These are phyloP conservation scores for Sinapis alba DNA, from an alignment of 441 rosid species.

Conservation along the genomic window DNA sequence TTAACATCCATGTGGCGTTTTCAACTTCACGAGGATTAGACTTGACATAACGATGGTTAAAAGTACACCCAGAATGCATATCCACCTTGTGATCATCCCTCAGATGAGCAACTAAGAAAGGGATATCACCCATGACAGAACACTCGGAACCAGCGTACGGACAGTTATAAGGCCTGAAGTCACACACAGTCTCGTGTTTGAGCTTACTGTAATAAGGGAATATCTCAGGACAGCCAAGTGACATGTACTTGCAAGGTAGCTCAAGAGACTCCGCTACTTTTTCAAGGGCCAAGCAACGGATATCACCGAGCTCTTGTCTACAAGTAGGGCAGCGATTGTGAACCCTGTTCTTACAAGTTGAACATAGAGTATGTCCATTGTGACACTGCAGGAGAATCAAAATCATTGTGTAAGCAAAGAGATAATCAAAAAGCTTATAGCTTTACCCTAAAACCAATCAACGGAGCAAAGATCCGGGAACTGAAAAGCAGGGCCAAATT, in stretches of 20 bases:
- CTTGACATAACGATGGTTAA: slow-evolving; percentile 95
- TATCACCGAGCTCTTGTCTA: slow-evolving; percentile 97
- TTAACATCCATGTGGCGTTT: slow-evolving; percentile 99
- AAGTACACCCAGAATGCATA: slow-evolving; percentile 97
- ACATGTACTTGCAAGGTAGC: slow-evolving; percentile 80
- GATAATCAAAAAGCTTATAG: neutral
- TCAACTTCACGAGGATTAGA: slow-evolving; percentile 98
- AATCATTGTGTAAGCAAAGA: slow-evolving; percentile 10
- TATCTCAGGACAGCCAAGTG: slow-evolving; percentile 89
- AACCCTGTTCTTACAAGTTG: slow-evolving; percentile 87
- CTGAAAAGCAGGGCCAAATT: neutral
- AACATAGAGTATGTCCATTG: slow-evolving; percentile 98
- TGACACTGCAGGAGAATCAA: slow-evolving; percentile 68
- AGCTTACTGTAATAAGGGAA: slow-evolving; percentile 97
- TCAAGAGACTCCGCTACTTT: slow-evolving; percentile 97
- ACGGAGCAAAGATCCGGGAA: slow-evolving; percentile 10
- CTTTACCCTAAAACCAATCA: slow-evolving; percentile 15
- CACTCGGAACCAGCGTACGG: slow-evolving; percentile 98
- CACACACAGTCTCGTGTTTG: slow-evolving; percentile 80
- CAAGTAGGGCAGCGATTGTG: slow-evolving; percentile 97
- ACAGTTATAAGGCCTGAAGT: slow-evolving; percentile 92
- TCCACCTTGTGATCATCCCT: slow-evolving; percentile 98
- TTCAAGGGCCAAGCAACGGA: slow-evolving; percentile 91
- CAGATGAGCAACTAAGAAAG: slow-evolving; percentile 84
- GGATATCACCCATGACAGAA: slow-evolving; percentile 77